phyloP scores from a whole-genome alignment of 176 grass and related monocot species.

The Chloris gayana region DNA sequence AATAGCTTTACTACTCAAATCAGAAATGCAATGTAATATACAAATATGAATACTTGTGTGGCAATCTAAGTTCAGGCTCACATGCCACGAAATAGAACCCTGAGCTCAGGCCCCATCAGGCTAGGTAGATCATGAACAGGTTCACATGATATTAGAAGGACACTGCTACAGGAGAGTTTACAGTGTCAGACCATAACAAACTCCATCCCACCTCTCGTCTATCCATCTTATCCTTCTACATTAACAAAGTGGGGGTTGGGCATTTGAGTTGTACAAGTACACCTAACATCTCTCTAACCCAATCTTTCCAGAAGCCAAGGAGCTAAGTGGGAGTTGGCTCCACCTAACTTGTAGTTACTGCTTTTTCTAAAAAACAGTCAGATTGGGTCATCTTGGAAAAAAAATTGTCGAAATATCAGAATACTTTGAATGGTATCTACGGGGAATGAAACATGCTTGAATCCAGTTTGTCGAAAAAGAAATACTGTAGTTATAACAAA shows the following conservation, averaged over 20 bases:
- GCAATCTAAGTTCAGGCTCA: neutral
- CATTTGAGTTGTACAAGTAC: neutral
- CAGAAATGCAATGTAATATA: neutral
- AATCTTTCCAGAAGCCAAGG: neutral
- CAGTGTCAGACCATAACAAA: neutral
- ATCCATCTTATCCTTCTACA: neutral
- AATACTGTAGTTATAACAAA: neutral
- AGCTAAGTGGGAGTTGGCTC: neutral
- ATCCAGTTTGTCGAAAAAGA: neutral
- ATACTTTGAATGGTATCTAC: neutral
- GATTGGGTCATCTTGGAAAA: neutral
- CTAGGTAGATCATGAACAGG: neutral
- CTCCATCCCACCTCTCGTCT: neutral
- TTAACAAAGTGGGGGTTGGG: neutral
- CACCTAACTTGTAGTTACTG: neutral
- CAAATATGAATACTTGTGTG: neutral
- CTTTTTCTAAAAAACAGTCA: neutral
- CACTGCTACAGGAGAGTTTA: neutral
- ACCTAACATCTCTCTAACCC: neutral
- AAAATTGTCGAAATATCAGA: neutral
- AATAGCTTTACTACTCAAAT: neutral
- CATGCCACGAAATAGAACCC: neutral
- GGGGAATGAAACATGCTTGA: neutral
- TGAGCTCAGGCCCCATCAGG: neutral
- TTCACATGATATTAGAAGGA: neutral